A percentile compares a stretch with the other conserved stretches of the same genome.
These are phyloP conservation scores for Niveomyces coronatus DNA, from an alignment of 2,329 filamentous ascomycete species.

Conservation along the genomic window DNA sequence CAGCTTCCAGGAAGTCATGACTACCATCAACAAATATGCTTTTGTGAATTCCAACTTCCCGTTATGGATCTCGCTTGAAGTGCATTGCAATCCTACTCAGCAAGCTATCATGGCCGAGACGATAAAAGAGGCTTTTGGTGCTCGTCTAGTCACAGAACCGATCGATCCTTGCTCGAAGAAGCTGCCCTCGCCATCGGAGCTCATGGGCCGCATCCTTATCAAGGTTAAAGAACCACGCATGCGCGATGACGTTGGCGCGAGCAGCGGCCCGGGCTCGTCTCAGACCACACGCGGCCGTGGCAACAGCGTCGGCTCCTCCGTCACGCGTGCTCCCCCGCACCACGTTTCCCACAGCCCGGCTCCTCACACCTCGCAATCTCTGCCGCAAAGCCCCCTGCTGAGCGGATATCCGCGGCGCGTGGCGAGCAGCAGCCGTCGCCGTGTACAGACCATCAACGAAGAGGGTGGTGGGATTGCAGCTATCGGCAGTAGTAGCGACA, in stretches of 20 bases:
- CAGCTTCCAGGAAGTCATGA: slow-evolving; percentile 83
- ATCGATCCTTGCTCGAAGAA: slow-evolving; percentile 56
- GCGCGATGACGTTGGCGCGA: slow-evolving; percentile 34
- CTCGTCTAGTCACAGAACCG: slow-evolving; percentile 67
- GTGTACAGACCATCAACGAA: slow-evolving; percentile 47
- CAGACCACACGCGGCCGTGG: slow-evolving; percentile 41
- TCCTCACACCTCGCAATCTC: slow-evolving; percentile 37
- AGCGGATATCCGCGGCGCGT: slow-evolving; percentile 39
- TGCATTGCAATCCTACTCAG: slow-evolving; percentile 78
- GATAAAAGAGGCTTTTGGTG: slow-evolving; percentile 74
- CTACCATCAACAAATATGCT: slow-evolving; percentile 88
- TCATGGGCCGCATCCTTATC: slow-evolving; percentile 76
- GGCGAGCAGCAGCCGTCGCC: slow-evolving; percentile 34
- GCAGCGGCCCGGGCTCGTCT: slow-evolving; percentile 24
- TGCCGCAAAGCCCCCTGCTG: slow-evolving; percentile 45
- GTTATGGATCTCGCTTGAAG: slow-evolving; percentile 88
- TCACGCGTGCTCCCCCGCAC: slow-evolving; percentile 29
- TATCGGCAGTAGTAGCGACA: slow-evolving; percentile 65
- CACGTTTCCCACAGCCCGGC: slow-evolving; percentile 45
- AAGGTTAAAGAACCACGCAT: slow-evolving; percentile 78
- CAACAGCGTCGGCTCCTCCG: slow-evolving; percentile 68
- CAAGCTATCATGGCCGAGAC: slow-evolving; percentile 83
- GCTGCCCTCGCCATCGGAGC: slow-evolving; percentile 76
- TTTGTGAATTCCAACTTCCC: slow-evolving; percentile 83
- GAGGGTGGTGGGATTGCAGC: slow-evolving; percentile 43